Evolutionary conservation across 108 stramenopile genomes (phyloP), one percentile per base, ranked within the genome.

Genomic region (Nannochloropsis salina): DNA sequence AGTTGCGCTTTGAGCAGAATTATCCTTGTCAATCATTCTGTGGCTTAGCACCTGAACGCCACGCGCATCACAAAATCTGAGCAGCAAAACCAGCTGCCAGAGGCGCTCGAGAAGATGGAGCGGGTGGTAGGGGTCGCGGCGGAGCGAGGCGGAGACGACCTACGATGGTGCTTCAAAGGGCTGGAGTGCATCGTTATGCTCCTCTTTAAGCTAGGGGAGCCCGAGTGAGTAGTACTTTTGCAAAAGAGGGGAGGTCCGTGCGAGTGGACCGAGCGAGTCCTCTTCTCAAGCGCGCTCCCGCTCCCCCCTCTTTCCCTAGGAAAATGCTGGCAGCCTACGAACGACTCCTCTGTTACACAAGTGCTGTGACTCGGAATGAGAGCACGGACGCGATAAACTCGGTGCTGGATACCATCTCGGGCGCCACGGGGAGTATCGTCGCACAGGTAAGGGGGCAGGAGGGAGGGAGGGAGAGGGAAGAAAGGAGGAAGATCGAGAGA

Each of bases 371-470:
- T 61, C 74, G 90, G 44, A 90, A 90, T 43, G 90, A 90, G 31
- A 88, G 90, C 88, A 88, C 85, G 41, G 90, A 90, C 80, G 42
- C 86, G 3, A 88, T 90, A 85, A 90, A 90, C 83, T 20, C 20
- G 15, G 85, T 90, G 6, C 45, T 90, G 47, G 88, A 86, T 21
- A 85, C 86, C 20, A 9, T 90, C 20, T 42, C 85, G 9, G 41
- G 80, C 3, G 44, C 21, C 41, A 85, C 61, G 61, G 61, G 61
- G 61, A 74, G 61, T 2, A 74, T 74, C 61, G 61, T 74, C 61
- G 15, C 61, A n/a, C 61, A 74, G 61, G 61, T 74, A 74, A n/a
- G 61, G 61, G n/a, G 61, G 61, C 15, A 74, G 61, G 61, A 74
- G 61, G 61, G 61, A 74, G 61, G 61, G 61, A 74, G 47, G 47